These are phyloP conservation scores for Cutaneotrichosporon cutaneum DNA, from an alignment of 1,284 basidiomycete genomes.

Conservation along the genomic window DNA sequence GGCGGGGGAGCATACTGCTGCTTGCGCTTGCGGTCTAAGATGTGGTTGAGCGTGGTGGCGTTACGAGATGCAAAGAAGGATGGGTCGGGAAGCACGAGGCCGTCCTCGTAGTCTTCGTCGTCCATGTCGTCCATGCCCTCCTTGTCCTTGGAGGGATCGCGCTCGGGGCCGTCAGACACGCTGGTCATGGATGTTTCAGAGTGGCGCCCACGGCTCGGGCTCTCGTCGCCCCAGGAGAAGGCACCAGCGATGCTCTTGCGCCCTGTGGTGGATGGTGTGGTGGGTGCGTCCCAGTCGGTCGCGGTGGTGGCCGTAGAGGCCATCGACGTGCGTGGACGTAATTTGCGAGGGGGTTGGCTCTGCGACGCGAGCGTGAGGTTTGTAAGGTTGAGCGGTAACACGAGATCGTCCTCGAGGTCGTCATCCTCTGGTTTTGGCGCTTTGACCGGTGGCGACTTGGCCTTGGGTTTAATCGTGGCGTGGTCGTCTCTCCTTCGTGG, in stretches of 20 bases:
- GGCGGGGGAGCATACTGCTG: conserved; percentile 32
- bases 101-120: conserved; percentile 41
- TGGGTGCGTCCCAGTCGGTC: conserved; percentile 30
- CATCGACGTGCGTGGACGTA: conserved; percentile 34
- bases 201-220: conserved; percentile 21
- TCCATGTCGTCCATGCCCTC: conserved; percentile 15
- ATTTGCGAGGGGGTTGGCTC: conserved; percentile 16
- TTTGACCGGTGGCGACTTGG: not conserved
- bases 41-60: conserved; percentile 41
- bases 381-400: conserved; percentile 44
- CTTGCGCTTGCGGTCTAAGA: conserved; percentile 47
- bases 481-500: conserved; percentile 18
- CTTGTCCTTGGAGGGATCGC: conserved; percentile 14
- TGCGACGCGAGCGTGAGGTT: conserved; percentile 44
- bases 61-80: conserved; percentile 41
- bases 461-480: conserved; percentile 16
- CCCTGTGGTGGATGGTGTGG: conserved; percentile 26
- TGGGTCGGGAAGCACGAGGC: conserved; percentile 40
- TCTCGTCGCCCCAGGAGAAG: conserved; percentile 35
- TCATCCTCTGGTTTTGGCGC: conserved; percentile 11
- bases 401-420: conserved; percentile 44
- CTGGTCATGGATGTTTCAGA: conserved; percentile 44
- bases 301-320: conserved; percentile 30
- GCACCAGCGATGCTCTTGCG: conserved; percentile 20
- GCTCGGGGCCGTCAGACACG: conserved; percentile 36